Evolutionary conservation across 345 rosid species (phyloP).

Genomic region (Crucihimalaya himalaica): DNA sequence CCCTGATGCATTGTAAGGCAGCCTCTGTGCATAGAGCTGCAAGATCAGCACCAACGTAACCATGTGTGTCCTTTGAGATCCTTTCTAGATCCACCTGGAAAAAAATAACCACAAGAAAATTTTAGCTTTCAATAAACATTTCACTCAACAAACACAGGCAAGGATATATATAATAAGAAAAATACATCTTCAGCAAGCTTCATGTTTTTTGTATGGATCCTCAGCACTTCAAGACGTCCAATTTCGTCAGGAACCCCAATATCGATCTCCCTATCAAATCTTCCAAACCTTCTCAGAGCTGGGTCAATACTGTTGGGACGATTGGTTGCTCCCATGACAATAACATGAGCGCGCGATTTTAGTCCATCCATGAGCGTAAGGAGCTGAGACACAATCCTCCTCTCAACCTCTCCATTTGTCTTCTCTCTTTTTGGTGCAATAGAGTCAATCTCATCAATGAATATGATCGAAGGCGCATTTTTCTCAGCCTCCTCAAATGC

Average conservation of each 20-base stretch:
- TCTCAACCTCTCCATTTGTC: conserved; percentile 97
- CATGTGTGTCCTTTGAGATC: conserved; percentile 93
- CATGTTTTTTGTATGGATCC: conserved; percentile 98
- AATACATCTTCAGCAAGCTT: conserved; percentile 87
- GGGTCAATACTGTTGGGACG: conserved; percentile 98
- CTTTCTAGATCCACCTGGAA: conserved; percentile 91
- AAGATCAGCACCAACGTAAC: conserved; percentile 98
- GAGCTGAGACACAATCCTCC: conserved; percentile 96
- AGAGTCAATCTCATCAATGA: conserved; percentile 92
- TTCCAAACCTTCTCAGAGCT: conserved; percentile 91
- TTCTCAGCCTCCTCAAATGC: conserved; percentile 99
- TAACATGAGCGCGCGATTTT: conserved; percentile 90
- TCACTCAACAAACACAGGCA: conserved; percentile 5
- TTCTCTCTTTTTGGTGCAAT: conserved; percentile 98
- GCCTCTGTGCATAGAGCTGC: conserved; percentile 98
- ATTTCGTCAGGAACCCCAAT: conserved; percentile 97
- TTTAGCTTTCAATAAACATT: conserved; percentile 7
- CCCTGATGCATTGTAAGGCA: conserved; percentile 97
- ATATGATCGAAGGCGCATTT: conserved; percentile 94
- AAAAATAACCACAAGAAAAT: conserved; percentile 1
- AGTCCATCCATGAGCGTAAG: conserved; percentile 96
- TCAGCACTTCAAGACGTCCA: conserved; percentile 97
- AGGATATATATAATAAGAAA: neutral
- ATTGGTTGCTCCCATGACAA: conserved; percentile 97
- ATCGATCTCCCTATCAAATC: conserved; percentile 94